Percentiles rank a stretch among this genome's conserved stretches.
Evolutionary conservation across 371 early-diverging fungal species (phyloP).

Genomic region (Lichtheimia hyalospora): DNA sequence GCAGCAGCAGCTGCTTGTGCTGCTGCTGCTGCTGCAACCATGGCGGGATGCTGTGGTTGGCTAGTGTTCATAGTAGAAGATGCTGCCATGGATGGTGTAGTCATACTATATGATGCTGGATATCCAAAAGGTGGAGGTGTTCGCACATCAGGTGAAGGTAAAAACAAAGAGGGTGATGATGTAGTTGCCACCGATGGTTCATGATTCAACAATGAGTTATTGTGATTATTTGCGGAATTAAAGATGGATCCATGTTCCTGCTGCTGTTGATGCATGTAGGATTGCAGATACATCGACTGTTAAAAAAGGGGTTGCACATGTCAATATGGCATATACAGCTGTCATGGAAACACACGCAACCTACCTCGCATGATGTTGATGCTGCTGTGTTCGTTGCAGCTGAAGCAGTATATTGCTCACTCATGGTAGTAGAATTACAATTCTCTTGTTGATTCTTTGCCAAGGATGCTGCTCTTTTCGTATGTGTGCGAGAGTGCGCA

Average conservation of each 20-base stretch:
- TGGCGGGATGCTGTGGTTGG: not conserved
- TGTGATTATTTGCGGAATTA: too few species aligned
- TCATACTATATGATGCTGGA: too few species aligned
- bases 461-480: slow-evolving; percentile 11
- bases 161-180: slow-evolving; percentile 3
- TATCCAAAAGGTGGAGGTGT: not conserved
- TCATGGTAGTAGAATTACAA: not conserved
- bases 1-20: slow-evolving; percentile 10
- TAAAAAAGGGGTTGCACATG: not conserved
- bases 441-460: not conserved
- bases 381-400: not conserved
- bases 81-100: not conserved
- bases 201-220: slow-evolving; percentile 3
- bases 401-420: not conserved
- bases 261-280: too few species aligned
- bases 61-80: not conserved
- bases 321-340: not conserved
- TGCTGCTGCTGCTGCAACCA: not conserved
- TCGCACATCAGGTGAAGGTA: slow-evolving; percentile 2
- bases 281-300: not conserved
- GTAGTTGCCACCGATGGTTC: not conserved
- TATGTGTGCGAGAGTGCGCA: slow-evolving; percentile 47
- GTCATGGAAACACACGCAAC: not conserved
- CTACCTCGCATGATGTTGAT: not conserved
- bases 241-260: too few species aligned